Evolutionary conservation across 345 rosid species (phyloP).

Genomic region (Brassica cretica): DNA sequence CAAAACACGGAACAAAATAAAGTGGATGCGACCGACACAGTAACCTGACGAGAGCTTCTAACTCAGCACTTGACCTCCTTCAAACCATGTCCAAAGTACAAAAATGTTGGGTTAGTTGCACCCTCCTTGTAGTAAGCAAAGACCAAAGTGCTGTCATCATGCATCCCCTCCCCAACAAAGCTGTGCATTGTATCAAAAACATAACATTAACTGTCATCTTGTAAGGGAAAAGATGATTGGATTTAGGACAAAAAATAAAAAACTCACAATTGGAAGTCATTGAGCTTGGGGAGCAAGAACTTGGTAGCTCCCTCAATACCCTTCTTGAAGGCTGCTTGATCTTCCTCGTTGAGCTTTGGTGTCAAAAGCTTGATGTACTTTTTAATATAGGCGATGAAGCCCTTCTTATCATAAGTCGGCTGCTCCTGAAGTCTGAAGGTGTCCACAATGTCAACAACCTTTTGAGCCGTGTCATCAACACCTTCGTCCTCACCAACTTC

Average conservation of each 20-base stretch:
- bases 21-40: conserved; percentile 30
- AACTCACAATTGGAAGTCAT: conserved; percentile 90
- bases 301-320: conserved; percentile 90
- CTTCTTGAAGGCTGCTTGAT: conserved; percentile 64
- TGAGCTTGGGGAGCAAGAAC: conserved; percentile 74
- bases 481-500: conserved; percentile 81
- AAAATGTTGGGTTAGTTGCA: conserved; percentile 87
- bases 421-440: conserved; percentile 99
- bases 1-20: conserved; percentile 14
- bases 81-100: conserved; percentile 80
- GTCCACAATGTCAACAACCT: conserved; percentile 97
- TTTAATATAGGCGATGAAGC: conserved; percentile 65
- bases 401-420: conserved; percentile 89
- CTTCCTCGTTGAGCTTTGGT: conserved; percentile 56
- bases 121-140: conserved; percentile 98
- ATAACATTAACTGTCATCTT: not conserved
- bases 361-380: conserved; percentile 74
- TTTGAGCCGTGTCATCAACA: conserved; percentile 75
- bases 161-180: conserved; percentile 96
- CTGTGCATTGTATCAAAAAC: conserved; percentile 40
- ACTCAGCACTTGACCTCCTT: conserved; percentile 91
- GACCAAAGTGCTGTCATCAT: conserved; percentile 67
- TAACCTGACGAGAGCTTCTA: conserved; percentile 22
- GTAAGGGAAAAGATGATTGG: not conserved
- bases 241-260: not conserved